phyloP scores from a whole-genome alignment of 2,329 filamentous ascomycete genomes.

The Penicillium sp. region DNA sequence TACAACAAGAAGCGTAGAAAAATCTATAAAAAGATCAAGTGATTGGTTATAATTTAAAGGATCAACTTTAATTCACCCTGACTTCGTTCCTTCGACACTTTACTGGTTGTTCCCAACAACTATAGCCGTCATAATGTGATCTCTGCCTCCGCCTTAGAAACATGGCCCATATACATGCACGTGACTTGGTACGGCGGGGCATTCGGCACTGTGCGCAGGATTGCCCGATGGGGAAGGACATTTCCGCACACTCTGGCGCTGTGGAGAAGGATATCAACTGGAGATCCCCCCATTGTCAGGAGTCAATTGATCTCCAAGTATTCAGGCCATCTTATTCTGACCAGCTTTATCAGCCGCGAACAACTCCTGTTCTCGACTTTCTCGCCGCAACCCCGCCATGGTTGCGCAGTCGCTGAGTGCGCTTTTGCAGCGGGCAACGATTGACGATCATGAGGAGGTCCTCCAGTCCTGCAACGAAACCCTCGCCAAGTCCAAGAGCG shows the following conservation, averaged over 20 bases:
- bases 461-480: slow-evolving; percentile 54
- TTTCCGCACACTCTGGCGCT: slow-evolving; percentile 23
- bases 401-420: slow-evolving; percentile 48
- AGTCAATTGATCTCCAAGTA: background rate
- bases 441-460: slow-evolving; percentile 59
- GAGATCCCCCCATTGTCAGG: slow-evolving; percentile 7
- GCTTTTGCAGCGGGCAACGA: slow-evolving; percentile 53
- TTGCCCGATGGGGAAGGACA: slow-evolving; percentile 21
- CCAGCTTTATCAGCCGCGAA: background rate
- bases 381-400: slow-evolving; percentile 29
- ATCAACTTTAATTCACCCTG: too few species aligned
- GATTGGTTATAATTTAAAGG: too few species aligned
- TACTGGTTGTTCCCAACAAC: too few species aligned
- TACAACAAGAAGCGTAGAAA: too few species aligned
- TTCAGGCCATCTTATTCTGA: background rate
- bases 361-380: background rate
- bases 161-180: slow-evolving; percentile 1
- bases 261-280: slow-evolving; percentile 15
- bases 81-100: too few species aligned
- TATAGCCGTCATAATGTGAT: too few species aligned
- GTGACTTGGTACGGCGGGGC: slow-evolving; percentile 20
- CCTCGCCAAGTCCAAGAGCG: slow-evolving; percentile 54
- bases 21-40: too few species aligned
- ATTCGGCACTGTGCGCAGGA: slow-evolving; percentile 12
- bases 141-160: background rate